These are phyloP conservation scores for Xerocomus brunneocitrinus DNA, from an alignment of 768 basidiomycete species.

Conservation along the genomic window DNA sequence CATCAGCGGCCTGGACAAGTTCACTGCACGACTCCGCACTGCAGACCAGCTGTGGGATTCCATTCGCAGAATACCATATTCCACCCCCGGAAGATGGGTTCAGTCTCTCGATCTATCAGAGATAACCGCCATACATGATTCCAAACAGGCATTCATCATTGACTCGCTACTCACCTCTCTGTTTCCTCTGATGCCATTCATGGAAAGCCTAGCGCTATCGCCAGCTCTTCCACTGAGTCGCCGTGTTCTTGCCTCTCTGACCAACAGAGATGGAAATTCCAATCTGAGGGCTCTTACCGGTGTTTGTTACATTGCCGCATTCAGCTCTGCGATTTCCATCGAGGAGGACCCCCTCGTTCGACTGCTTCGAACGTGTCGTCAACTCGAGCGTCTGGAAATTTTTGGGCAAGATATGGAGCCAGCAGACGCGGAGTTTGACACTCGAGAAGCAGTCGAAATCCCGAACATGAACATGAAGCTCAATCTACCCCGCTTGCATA, in stretches of 20 bases:
- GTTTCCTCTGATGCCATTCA: conserved; percentile 65
- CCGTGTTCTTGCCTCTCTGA: conserved; percentile 50
- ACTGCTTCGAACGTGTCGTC: conserved; percentile 50
- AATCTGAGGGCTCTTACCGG: conserved; percentile 53
- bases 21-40: conserved; percentile 50
- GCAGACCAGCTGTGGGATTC: conserved; percentile 86
- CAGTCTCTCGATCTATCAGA: conserved; percentile 67
- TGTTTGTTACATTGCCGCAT: conserved; percentile 44
- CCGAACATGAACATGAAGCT: conserved; percentile 37
- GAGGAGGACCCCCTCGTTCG: conserved; percentile 54
- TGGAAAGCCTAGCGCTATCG: conserved; percentile 49
- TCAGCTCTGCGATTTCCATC: conserved; percentile 20
- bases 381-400: conserved; percentile 61
- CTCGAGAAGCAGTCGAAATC: conserved; percentile 16
- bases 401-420: conserved; percentile 57
- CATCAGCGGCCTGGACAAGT: conserved; percentile 46
- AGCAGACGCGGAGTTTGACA: conserved; percentile 39
- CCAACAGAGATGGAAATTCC: conserved; percentile 44
- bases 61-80: conserved; percentile 80
- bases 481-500: conserved; percentile 52
- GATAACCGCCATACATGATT: conserved; percentile 40
- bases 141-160: conserved; percentile 44
- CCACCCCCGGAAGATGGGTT: conserved; percentile 86
- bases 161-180: conserved; percentile 62
- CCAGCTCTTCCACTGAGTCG: conserved; percentile 58